phyloP scores from a whole-genome alignment of 441 rosid genomes.

The Melianthus villosus region DNA sequence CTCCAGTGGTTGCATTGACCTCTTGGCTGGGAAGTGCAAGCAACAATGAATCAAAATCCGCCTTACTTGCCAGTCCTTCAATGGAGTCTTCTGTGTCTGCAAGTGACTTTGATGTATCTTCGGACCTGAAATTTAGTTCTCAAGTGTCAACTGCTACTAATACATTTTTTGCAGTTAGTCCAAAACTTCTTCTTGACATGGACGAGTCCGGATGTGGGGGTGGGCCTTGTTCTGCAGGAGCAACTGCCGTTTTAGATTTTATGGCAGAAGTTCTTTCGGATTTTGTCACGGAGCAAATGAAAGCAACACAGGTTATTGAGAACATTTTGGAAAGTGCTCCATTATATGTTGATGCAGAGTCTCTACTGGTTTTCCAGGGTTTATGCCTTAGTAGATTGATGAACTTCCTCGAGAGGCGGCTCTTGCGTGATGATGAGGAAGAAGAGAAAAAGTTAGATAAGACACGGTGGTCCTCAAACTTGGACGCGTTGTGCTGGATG shows the following conservation, averaged over 20 bases:
- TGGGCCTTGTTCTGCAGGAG: constrained; percentile 95
- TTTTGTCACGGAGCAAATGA: constrained; percentile 78
- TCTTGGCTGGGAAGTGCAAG: constrained; percentile 71
- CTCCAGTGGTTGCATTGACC: constrained; percentile 70
- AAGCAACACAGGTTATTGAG: constrained; percentile 60
- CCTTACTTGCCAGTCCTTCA: constrained; percentile 38
- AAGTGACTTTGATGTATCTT: constrained; percentile 50
- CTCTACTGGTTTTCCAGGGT: constrained; percentile 76
- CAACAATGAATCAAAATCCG: constrained; percentile 40
- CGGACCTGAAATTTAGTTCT: constrained; percentile 42
- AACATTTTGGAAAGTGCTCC: constrained; percentile 71
- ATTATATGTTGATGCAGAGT: constrained; percentile 67
- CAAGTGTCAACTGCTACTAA: constrained; percentile 37
- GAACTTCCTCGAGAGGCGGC: constrained; percentile 97
- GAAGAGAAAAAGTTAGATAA: constrained; percentile 83
- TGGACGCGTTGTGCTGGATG: constrained; percentile 94
- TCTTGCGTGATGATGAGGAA: constrained; percentile 98
- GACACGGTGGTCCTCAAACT: constrained; percentile 80
- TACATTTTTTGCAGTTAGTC: constrained; percentile 36
- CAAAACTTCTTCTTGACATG: constrained; percentile 58
- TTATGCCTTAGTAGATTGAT: constrained; percentile 75
- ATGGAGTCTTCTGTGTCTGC: constrained; percentile 46
- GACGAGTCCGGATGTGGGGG: constrained; percentile 93
- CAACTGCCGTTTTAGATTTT: constrained; percentile 82
- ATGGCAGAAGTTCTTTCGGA: constrained; percentile 91